phyloP scores from a whole-genome alignment of 345 rosid genomes.

The Ceriops tagal region DNA sequence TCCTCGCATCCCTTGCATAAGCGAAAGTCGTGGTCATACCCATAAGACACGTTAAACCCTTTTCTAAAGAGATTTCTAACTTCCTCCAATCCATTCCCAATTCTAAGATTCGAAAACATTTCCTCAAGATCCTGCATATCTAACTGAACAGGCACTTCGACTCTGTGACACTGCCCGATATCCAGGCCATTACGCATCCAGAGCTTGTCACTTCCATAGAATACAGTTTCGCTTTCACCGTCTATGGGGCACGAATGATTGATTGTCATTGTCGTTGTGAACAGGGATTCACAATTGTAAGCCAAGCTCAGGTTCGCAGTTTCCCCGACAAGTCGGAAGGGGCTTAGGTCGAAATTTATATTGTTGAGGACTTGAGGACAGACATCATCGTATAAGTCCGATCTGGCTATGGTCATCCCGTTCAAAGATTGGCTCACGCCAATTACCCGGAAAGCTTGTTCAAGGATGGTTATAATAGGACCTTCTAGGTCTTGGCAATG shows the following conservation, averaged over 20 bases:
- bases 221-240: neutral
- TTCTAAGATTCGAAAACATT: fast-evolving
- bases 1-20: slow-evolving; percentile 19
- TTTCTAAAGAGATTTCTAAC: neutral
- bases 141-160: neutral
- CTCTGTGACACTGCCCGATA: neutral
- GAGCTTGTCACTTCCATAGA: neutral
- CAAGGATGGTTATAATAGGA: neutral
- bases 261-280: neutral
- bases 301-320: slow-evolving; percentile 28
- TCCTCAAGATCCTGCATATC: neutral
- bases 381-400: neutral
- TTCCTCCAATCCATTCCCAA: neutral
- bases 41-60: slow-evolving; percentile 31
- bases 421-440: neutral
- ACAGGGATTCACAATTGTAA: slow-evolving; percentile 16
- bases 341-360: neutral
- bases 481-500: slow-evolving; percentile 13
- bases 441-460: slow-evolving; percentile 12
- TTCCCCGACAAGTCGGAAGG: neutral
- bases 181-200: too few species aligned
- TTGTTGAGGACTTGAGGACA: slow-evolving; percentile 19
- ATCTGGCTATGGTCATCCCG: slow-evolving; percentile 22
- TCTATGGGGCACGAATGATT: neutral
- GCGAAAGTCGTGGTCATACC: fast-evolving